These are phyloP conservation scores for Aureobasidium lini DNA, from an alignment of 2,329 filamentous ascomycete species.

Conservation along the genomic window DNA sequence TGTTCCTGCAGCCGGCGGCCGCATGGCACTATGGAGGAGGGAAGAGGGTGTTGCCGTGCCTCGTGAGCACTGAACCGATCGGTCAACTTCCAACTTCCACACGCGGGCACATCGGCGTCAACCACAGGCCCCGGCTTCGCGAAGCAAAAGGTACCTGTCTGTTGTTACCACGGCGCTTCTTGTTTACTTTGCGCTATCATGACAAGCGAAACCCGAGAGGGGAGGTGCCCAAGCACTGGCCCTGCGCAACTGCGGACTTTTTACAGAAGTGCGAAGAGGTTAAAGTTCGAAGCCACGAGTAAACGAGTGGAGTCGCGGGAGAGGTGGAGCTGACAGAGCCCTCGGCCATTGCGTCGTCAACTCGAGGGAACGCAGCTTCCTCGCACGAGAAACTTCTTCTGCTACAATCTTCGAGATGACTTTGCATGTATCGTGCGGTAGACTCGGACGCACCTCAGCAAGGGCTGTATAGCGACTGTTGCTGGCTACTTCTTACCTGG, in stretches of 20 bases:
- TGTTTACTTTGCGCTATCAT: not conserved
- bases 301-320: conserved; percentile 6
- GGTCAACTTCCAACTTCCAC: not conserved
- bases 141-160: not conserved
- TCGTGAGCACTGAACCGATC: conserved; percentile 5
- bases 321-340: conserved; percentile 8
- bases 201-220: conserved; percentile 2
- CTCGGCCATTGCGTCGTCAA: not conserved
- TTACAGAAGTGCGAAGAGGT: not conserved
- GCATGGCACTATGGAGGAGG: conserved; percentile 1
- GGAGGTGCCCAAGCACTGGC: not conserved
- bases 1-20: conserved; percentile 13
- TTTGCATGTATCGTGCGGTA: not conserved
- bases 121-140: not conserved
- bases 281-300: conserved; percentile 5
- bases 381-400: not conserved
- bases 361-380: not conserved
- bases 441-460: not conserved
- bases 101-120: not conserved
- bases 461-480: not conserved
- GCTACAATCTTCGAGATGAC: not conserved
- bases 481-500: conserved; percentile 9
- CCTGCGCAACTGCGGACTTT: conserved; percentile 1
- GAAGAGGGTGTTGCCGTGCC: not conserved
- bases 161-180: conserved; percentile 7